These are phyloP conservation scores for Podosphaera fusca DNA, from an alignment of 2,329 filamentous ascomycete species.

Conservation along the genomic window DNA sequence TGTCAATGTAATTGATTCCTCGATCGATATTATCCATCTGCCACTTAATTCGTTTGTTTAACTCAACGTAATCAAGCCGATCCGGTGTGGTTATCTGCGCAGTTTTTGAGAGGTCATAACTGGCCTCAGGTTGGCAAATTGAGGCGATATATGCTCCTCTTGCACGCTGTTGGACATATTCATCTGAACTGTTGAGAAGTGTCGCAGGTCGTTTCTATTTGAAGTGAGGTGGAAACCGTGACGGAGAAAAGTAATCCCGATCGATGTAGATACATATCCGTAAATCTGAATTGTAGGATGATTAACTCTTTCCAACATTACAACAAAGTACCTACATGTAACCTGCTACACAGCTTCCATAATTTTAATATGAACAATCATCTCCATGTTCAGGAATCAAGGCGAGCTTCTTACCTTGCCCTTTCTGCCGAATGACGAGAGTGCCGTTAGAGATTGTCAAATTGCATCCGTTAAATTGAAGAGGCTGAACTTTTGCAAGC, in stretches of 20 bases:
- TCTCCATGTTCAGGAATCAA: no score
- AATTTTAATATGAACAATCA: neutral
- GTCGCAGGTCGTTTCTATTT: no score
- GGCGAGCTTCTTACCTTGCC: neutral
- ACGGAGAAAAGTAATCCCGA: no score
- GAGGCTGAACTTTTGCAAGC: neutral
- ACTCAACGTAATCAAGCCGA: neutral
- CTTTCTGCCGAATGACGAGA: neutral
- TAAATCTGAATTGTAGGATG: no score
- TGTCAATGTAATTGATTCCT: neutral
- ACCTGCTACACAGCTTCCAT: no score
- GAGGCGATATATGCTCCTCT: no score
- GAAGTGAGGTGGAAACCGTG: no score
- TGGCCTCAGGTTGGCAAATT: neutral
- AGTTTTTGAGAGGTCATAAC: slow-evolving; percentile 3
- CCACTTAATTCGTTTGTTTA: neutral
- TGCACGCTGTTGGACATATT: no score
- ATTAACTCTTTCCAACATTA: no score
- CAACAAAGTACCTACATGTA: no score
- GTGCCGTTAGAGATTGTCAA: neutral
- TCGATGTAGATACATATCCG: no score
- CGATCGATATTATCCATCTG: neutral
- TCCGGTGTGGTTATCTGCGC: neutral
- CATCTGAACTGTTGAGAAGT: no score
- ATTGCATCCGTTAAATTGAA: slow-evolving; percentile 1